phyloP scores from a whole-genome alignment of 2,329 filamentous ascomycete genomes.

The Pyrenochaeta sp. region DNA sequence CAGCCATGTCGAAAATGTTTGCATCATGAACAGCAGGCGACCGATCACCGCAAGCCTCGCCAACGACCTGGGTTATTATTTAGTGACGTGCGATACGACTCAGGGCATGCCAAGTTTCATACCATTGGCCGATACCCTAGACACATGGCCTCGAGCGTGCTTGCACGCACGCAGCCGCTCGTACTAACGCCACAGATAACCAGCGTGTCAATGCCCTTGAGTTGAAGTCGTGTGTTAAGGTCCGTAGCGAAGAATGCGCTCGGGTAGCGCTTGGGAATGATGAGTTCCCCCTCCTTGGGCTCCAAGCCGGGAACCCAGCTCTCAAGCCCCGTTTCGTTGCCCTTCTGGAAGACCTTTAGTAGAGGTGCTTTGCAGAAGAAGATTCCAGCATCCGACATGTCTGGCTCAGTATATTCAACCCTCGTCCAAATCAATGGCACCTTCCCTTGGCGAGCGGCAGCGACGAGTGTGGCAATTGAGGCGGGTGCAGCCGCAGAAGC shows the following conservation, averaged over 20 bases:
- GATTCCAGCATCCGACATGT: conserved; percentile 58
- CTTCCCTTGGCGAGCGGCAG: conserved; percentile 49
- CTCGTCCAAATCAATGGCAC: conserved; percentile 57
- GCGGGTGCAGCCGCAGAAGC: conserved; percentile 48
- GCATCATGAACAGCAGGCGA: conserved; percentile 55
- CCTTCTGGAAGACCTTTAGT: conserved; percentile 54
- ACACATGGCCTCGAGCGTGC: conserved; percentile 56
- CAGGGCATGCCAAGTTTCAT: conserved; percentile 23
- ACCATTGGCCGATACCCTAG: conserved; percentile 57
- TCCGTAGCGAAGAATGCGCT: conserved; percentile 59
- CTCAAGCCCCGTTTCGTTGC: conserved; percentile 51
- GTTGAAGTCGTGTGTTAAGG: conserved; percentile 51
- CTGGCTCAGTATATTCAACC: conserved; percentile 54
- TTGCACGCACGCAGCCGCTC: conserved; percentile 57
- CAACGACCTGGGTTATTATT: conserved; percentile 47
- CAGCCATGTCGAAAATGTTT: conserved; percentile 57
- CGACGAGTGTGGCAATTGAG: conserved; percentile 52
- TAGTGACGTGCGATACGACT: conserved; percentile 15
- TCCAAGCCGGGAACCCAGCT: conserved; percentile 52
- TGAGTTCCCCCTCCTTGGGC: conserved; percentile 44
- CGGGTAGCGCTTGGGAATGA: conserved; percentile 56
- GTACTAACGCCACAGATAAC: conserved; percentile 60
- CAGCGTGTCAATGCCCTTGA: conserved; percentile 54
- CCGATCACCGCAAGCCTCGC: conserved; percentile 57
- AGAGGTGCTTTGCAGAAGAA: conserved; percentile 56